Evolutionary conservation across 306 rosid genomes (phyloP), one percentile per base, ranked within the genome.

Genomic region (Ormosia semicastrata): DNA sequence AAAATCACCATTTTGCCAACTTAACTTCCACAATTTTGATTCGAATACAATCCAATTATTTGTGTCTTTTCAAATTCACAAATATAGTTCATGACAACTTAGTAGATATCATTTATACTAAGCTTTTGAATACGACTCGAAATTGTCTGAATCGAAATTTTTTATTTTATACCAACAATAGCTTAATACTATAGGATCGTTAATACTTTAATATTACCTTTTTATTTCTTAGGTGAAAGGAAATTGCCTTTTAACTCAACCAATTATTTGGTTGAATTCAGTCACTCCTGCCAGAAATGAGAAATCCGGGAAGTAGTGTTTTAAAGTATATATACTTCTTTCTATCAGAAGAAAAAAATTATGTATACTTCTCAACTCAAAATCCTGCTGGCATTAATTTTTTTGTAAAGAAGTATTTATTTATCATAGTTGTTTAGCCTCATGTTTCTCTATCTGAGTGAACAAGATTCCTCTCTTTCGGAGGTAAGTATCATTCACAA

Each of bases 401-500:
- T 12, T 17, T 24, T 8, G 29, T 39, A 32, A 47, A 17, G 34
- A 6, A 62, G n/a, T 30, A 24, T 46, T n/a, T 65, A 30, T 36
- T 65, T 37, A n/a, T 7, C 71, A 37, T 41, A 15, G 29, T 37
- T 39, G 24, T 14, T 36, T 39, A 63, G 68, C 68, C 44, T 59
- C 66, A 59, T 18, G 66, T 10, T 63, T 63, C 68, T 24, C 18
- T 65, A 37, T 15, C 30, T 39, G 17, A 65, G 30, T 34, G 32
- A 37, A 5, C 9, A 43, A 47, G 76, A 49, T 68, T 67, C 36
- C 59, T 78, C 54, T 66, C 54, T 36, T 66, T 66, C 40, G 75
- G 53, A 5, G 66, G 66, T 14, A 34, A 36, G 40, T 64, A 50
- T 77, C 73, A 64, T 77, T 64, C 81, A 67, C 33, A 36, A 65